These are phyloP conservation scores for Stenocarpella maydis DNA, from an alignment of 2,329 filamentous ascomycete species.

Conservation along the genomic window DNA sequence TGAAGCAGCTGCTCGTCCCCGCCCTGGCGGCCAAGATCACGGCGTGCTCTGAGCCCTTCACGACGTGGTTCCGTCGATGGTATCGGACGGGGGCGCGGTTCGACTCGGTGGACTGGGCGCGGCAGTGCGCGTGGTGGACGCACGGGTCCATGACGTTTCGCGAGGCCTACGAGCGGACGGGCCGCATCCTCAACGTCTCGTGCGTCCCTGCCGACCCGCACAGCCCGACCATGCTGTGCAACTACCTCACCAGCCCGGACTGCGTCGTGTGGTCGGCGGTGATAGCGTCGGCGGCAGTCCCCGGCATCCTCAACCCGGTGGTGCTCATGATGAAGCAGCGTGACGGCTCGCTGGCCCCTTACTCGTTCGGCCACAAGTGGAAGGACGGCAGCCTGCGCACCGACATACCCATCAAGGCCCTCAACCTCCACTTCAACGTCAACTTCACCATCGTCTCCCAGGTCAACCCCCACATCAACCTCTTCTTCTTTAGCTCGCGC, in stretches of 20 bases:
- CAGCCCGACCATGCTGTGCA: slow-evolving; percentile 88
- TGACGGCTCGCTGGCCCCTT: slow-evolving; percentile 81
- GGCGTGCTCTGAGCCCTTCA: slow-evolving; percentile 81
- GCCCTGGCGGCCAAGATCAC: slow-evolving; percentile 85
- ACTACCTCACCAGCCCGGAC: slow-evolving; percentile 93
- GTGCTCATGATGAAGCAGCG: slow-evolving; percentile 90
- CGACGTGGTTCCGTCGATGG: slow-evolving; percentile 83
- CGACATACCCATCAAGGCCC: slow-evolving; percentile 91
- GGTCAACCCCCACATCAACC: slow-evolving; percentile 97
- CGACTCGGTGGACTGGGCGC: slow-evolving; percentile 91
- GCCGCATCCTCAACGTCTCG: slow-evolving; percentile 92
- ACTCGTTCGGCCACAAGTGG: slow-evolving; percentile 99
- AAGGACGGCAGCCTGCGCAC: slow-evolving; percentile 95
- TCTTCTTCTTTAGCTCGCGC: slow-evolving; percentile 97
- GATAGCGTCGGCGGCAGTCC: slow-evolving; percentile 91
- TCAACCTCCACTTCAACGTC: slow-evolving; percentile 98
- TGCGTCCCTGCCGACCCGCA: slow-evolving; percentile 97
- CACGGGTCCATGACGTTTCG: slow-evolving; percentile 91
- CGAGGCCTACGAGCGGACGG: slow-evolving; percentile 93
- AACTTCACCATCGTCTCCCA: slow-evolving; percentile 91
- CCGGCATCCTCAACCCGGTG: slow-evolving; percentile 93
- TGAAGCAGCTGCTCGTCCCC: slow-evolving; percentile 84
- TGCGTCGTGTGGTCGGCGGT: slow-evolving; percentile 99
- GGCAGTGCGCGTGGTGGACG: slow-evolving; percentile 86
- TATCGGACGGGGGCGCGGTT: slow-evolving; percentile 93